These are phyloP conservation scores for Quercus cerris DNA, from an alignment of 306 rosid species.

Conservation along the genomic window DNA sequence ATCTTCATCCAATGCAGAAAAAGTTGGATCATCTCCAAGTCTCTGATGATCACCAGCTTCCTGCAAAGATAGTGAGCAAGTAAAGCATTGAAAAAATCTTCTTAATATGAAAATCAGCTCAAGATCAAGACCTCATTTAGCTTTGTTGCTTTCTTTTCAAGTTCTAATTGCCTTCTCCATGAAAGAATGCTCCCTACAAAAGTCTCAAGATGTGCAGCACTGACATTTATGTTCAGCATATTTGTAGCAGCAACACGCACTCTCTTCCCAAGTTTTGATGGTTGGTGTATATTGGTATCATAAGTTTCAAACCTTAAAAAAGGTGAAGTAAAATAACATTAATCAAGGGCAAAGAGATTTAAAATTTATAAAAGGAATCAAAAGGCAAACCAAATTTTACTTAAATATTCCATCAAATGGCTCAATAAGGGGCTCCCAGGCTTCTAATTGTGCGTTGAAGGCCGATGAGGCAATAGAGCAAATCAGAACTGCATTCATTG, in stretches of 20 bases:
- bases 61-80: conserved; percentile 45
- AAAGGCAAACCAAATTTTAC: conserved; percentile 37
- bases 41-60: conserved; percentile 47
- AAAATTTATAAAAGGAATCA: not conserved
- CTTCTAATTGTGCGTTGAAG: conserved; percentile 91
- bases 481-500: conserved; percentile 89
- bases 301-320: conserved; percentile 85
- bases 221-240: conserved; percentile 76
- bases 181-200: conserved; percentile 72
- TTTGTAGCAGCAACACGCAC: conserved; percentile 85
- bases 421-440: conserved; percentile 98
- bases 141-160: conserved; percentile 75
- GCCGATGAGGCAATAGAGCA: conserved; percentile 95
- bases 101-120: conserved; percentile 20
- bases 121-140: conserved; percentile 52
- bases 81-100: conserved; percentile 12
- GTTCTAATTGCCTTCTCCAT: conserved; percentile 87
- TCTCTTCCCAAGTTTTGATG: conserved; percentile 75
- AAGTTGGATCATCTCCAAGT: conserved; percentile 52
- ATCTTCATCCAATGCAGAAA: conserved; percentile 92
- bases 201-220: conserved; percentile 84
- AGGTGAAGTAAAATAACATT: conserved; percentile 18
- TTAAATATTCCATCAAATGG: conserved; percentile 98
- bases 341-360: conserved; percentile 2
- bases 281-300: conserved; percentile 52